Evolutionary conservation across 352 stramenopile species (phyloP), one percentile per base, ranked within the genome.

Genomic region (Hyaloperonospora brassicae): DNA sequence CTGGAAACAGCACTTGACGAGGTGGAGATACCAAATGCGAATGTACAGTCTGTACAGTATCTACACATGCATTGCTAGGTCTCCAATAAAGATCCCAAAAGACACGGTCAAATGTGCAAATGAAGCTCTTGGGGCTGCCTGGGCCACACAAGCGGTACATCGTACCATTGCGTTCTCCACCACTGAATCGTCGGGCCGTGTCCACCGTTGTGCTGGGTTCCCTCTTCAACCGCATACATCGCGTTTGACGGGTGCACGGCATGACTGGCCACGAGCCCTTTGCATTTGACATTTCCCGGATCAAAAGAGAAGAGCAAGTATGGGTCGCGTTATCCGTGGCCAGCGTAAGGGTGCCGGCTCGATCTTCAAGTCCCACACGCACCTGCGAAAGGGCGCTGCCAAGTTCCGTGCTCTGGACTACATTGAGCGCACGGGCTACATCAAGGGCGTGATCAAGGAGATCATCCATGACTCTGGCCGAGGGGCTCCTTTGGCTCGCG

Each of bases 381-480:
- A 85, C 68, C 72, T 84, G 62, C 79, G 83, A 47, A 86, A 93
- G 65, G 83, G 83, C 52, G 64, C 72, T 4, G 79, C 80, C 23
- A 68, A 66, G 52, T 90, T 90, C 75, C 83, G 83, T 41, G 66
- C 73, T 9, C 69, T 89, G 14, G 83, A 93, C 86, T 99, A 97
- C 72, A 87, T 97, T 12, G 82, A 96, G 73, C 83, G 86, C 69
- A 70, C 96, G 50, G 96, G 97, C 50, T 99, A 99, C 90, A 91
- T 98, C 81, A 98, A 98, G 78, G 97, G 97, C 55, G 93, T 99
- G 35, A 78, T 99, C 54, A 98, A 98, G 80, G 95, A 99, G 68
- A 98, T 99, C 79, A 80, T 98, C 64, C 96, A 99, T 69, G 96
- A 99, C 79, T 93, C 95, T 22, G 96, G 95, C 70, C 87, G 97